Evolutionary conservation across 2,329 filamentous ascomycete genomes (phyloP).

Genomic region (Amphichorda felina): DNA sequence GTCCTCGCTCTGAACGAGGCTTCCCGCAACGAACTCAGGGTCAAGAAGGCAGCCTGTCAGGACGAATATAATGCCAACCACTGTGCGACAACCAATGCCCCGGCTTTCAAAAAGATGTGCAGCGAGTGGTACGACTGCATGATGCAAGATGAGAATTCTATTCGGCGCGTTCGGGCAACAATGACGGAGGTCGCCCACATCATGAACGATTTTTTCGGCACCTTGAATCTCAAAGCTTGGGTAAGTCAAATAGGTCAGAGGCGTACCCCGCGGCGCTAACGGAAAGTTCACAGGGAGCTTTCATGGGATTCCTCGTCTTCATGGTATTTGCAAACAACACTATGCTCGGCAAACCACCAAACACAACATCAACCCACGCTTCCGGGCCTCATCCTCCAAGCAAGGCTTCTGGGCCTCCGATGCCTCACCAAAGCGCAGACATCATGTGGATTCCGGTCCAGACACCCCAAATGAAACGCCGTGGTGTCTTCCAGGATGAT

Average conservation of each 20-base stretch:
- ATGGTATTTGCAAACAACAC: constrained; percentile 39
- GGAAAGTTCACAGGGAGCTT: constrained; percentile 29
- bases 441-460: constrained; percentile 38
- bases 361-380: constrained; percentile 3
- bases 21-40: constrained; percentile 55
- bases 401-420: constrained; percentile 7
- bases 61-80: constrained; percentile 64
- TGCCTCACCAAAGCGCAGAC: constrained; percentile 13
- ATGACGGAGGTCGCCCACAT: constrained; percentile 86
- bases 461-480: constrained; percentile 31
- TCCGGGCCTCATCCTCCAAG: constrained; percentile 6
- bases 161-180: constrained; percentile 70
- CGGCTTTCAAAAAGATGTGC: constrained; percentile 63
- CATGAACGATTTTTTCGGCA: constrained; percentile 85
- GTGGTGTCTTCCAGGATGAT: constrained; percentile 29
- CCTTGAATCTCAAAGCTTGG: constrained; percentile 72
- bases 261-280: too few relatives aligned
- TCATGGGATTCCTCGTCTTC: constrained; percentile 34
- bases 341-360: constrained; percentile 18
- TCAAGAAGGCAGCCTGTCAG: constrained; percentile 62
- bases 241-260: too few relatives aligned
- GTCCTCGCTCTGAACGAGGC: constrained; percentile 60
- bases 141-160: constrained; percentile 65
- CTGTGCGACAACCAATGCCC: constrained; percentile 55
- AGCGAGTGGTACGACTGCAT: constrained; percentile 80